Evolutionary conservation across 2,329 filamentous ascomycete species (phyloP), one percentile per base, ranked within the genome.

Genomic region (Sclerotinia trifoliorum): DNA sequence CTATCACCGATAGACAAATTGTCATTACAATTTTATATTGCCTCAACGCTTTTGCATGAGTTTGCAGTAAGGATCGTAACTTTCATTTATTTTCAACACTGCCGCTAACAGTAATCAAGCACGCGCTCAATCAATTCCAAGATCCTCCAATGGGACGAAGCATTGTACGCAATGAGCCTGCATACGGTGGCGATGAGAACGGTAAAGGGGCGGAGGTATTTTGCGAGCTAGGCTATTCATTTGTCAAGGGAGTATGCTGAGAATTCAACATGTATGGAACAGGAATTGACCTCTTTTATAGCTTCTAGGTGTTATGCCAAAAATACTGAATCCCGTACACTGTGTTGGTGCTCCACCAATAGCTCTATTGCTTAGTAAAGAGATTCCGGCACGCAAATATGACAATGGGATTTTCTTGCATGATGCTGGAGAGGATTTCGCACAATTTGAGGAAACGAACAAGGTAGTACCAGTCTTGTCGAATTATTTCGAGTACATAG

Each of bases 381-480:
- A 61, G 21, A 61, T 61, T 49, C 58, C 58, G 21, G 11, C 58
- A 21, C 58, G 44, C 35, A 48, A 35, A 7, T 64, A 64, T 24
- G 61, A 42, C 5, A 54, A 64, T 13, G 61, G 61, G n/a, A 42
- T 64, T 15, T 64, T 52, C 44, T 64, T 64, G 19, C 49, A 51
- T 32, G 61, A 64, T 42, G n/a, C 29, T 29, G 61, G 61, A 19
- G 24, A 64, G 32, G n/a, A 64, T 51, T 21, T 39, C 5, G 19
- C 46, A 54, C 46, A 64, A 21, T 29, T 21, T n/a, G 29, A 54
- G 32, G 32, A 39, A 10, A 39, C 29, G 5, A 64, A 64, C n/a
- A 51, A 21, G 3, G 4, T 51, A 42, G 49, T 42, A 5, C 61
- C 61, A 5, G 29, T 64, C 10, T 48, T 64, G 1, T 39, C 48